Percentiles rank a stretch among this genome's conserved stretches.
Evolutionary conservation across 192 early-diverging fungal genomes (phyloP).

Genomic region (Coemansia sp.): DNA sequence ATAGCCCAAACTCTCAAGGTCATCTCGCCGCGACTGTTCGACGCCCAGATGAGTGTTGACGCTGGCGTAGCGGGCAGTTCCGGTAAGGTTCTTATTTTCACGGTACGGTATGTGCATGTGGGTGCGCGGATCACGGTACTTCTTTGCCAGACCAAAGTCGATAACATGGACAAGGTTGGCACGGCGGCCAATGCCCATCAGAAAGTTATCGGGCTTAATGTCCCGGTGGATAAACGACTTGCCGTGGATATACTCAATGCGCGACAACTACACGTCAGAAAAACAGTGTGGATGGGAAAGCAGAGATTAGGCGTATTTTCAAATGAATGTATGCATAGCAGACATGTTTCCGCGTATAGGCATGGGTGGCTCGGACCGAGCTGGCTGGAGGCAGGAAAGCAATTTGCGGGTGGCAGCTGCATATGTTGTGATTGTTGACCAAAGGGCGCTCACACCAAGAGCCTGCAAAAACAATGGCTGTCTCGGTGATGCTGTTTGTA

Average conservation of each 20-base stretch:
- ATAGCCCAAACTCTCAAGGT: constrained; percentile 87
- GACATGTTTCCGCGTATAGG: constrained; percentile 4
- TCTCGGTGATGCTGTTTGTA: neutral
- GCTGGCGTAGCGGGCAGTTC: constrained; percentile 89
- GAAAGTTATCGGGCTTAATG: constrained; percentile 90
- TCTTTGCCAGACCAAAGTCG: constrained; percentile 90
- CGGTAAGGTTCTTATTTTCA: constrained; percentile 91
- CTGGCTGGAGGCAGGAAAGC: neutral
- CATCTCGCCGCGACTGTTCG: constrained; percentile 89
- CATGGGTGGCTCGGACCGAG: neutral
- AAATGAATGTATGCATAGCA: constrained; percentile 10
- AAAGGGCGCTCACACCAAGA: neutral
- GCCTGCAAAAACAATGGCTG: constrained; percentile 7
- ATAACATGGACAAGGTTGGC: constrained; percentile 84
- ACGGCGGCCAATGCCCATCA: constrained; percentile 84
- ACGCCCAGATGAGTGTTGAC: constrained; percentile 83
- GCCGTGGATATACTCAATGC: constrained; percentile 77
- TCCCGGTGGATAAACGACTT: constrained; percentile 92
- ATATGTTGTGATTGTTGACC: neutral
- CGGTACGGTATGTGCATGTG: constrained; percentile 87
- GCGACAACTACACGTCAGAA: constrained; percentile 56
- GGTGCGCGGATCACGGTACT: constrained; percentile 82
- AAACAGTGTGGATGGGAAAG: neutral
- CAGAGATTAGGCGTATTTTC: neutral
- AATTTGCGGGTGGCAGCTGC: neutral